phyloP scores from a whole-genome alignment of 495 filamentous ascomycete species.

The Lepidopterella palustris region DNA sequence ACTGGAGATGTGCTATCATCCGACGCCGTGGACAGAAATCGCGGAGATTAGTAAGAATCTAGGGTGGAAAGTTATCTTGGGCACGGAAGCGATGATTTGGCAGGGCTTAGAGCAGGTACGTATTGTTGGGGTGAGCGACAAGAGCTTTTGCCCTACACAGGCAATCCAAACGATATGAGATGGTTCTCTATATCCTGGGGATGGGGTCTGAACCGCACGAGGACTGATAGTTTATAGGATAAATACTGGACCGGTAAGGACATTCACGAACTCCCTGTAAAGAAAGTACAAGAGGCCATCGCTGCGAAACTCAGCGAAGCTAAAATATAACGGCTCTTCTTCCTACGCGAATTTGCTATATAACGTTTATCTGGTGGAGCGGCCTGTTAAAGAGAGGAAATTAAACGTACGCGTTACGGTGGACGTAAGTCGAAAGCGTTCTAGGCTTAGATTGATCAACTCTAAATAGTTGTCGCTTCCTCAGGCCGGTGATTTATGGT shows the following conservation, averaged over 20 bases:
- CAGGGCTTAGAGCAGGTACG: constrained; percentile 61
- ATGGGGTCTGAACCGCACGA: not conserved
- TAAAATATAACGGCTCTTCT: constrained; percentile 1
- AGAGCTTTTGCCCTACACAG: too few relatives aligned
- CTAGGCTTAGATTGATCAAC: too few relatives aligned
- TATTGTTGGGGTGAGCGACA: too few relatives aligned
- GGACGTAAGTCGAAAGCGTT: too few relatives aligned
- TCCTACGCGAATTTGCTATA: not conserved
- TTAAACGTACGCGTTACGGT: too few relatives aligned
- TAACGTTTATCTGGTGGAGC: not conserved
- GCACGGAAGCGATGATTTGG: constrained; percentile 67
- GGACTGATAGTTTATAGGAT: constrained; percentile 32
- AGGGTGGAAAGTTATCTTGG: constrained; percentile 64
- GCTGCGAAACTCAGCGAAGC: constrained; percentile 34
- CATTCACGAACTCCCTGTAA: constrained; percentile 48
- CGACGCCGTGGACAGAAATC: constrained; percentile 58
- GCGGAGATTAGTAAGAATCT: constrained; percentile 46
- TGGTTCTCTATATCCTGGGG: not conserved
- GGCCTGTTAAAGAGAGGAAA: not conserved
- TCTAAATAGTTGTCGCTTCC: too few relatives aligned
- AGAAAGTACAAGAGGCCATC: constrained; percentile 48
- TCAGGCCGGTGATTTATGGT: too few relatives aligned
- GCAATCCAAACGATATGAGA: too few relatives aligned
- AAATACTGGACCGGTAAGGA: constrained; percentile 56
- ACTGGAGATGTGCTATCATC: constrained; percentile 77